phyloP scores from a whole-genome alignment of 257 asterid genomes.

The Cinchona pubescens region DNA sequence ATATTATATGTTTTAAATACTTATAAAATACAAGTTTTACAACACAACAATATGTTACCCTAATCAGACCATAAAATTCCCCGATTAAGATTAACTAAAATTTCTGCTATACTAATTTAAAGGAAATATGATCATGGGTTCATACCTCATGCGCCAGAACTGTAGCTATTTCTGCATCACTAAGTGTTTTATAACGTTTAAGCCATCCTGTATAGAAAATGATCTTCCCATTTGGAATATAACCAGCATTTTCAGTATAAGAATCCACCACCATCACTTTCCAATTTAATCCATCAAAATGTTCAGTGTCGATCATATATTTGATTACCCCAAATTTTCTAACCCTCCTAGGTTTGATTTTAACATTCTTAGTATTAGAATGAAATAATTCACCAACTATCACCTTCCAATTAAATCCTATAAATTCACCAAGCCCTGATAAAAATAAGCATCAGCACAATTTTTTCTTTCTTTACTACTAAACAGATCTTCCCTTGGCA shows the following conservation, averaged over 20 bases:
- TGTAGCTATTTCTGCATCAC: not conserved
- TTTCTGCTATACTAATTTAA: too few species aligned
- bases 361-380: too few species aligned
- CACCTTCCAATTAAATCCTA: not conserved
- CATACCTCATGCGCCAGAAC: not conserved
- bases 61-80: too few species aligned
- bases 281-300: constrained; percentile 10
- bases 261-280: constrained; percentile 7
- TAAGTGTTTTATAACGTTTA: not conserved
- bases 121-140: too few species aligned
- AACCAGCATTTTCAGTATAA: not conserved
- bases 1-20: too few species aligned
- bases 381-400: not conserved
- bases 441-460: not conserved
- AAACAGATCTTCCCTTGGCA: too few species aligned
- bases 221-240: not conserved
- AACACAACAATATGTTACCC: too few species aligned
- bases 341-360: not conserved
- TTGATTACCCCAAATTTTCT: not conserved
- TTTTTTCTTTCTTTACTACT: too few species aligned
- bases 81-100: too few species aligned
- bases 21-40: too few species aligned
- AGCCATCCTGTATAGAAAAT: not conserved
- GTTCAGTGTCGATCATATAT: constrained; percentile 1
- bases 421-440: not conserved